Conservation (phyloP, 257 asterid genomes). For the Vinca minor region DNA sequence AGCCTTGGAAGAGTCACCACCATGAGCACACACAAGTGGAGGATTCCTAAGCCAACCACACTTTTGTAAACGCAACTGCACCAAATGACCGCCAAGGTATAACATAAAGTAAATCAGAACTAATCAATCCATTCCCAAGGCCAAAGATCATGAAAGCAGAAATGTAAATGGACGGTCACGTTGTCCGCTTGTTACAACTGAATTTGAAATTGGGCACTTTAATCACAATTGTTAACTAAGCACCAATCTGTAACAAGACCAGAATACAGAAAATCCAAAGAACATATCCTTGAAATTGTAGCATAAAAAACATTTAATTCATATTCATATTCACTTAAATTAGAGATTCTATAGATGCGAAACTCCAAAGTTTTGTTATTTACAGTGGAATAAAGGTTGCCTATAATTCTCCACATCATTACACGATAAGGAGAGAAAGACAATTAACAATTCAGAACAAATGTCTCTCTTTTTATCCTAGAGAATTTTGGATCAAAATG, state of each 20-base stretch:
- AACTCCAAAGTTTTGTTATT: neutral
- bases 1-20: conserved; percentile 91
- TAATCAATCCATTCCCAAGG: neutral
- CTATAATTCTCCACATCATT: no score
- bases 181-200: neutral
- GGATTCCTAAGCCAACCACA: conserved; percentile 74
- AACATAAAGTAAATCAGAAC: conserved; percentile 1
- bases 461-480: no score
- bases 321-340: neutral
- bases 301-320: neutral
- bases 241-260: neutral
- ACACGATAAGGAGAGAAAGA: no score
- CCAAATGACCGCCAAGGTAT: conserved; percentile 8
- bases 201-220: neutral
- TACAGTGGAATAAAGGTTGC: neutral
- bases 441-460: no score
- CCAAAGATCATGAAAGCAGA: neutral
- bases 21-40: conserved; percentile 96
- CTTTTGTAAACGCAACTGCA: conserved; percentile 53
- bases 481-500: no score
- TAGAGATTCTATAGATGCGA: no score
- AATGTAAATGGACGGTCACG: neutral
- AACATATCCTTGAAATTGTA: neutral
- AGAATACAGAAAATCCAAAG: neutral
- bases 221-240: neutral